Evolutionary conservation across 2,329 filamentous ascomycete genomes (phyloP).

Genomic region (Penicillium glabrum): DNA sequence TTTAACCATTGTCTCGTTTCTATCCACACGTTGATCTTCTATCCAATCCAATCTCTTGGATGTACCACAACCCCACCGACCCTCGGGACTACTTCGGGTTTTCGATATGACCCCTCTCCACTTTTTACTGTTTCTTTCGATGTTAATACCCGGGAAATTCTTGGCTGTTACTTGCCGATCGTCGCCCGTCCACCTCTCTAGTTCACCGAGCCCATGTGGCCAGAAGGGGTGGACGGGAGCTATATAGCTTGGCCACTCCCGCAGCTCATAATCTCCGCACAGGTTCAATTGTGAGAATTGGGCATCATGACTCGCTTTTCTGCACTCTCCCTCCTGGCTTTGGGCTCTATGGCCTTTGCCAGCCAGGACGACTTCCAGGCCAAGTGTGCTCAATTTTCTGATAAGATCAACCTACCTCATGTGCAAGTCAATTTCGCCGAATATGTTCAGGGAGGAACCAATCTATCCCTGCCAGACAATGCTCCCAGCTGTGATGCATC

Average conservation of each 20-base stretch:
- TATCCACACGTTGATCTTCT: not conserved
- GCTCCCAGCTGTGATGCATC: constrained; percentile 34
- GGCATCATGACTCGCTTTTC: not conserved
- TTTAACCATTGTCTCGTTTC: not conserved
- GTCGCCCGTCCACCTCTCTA: not conserved
- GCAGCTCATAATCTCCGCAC: not conserved
- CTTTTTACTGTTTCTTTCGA: not conserved
- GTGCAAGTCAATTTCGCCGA: constrained; percentile 33
- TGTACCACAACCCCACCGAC: not conserved
- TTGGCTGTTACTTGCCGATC: constrained; percentile 6
- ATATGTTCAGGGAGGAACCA: constrained; percentile 39
- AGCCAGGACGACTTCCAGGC: constrained; percentile 26
- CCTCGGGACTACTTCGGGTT: constrained; percentile 8
- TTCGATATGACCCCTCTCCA: not conserved
- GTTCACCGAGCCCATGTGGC: not conserved
- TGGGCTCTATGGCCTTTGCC: constrained; percentile 22
- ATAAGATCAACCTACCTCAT: constrained; percentile 28
- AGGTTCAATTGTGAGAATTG: not conserved
- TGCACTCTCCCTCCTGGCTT: constrained; percentile 9
- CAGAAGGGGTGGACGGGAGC: not conserved
- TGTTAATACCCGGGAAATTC: not conserved
- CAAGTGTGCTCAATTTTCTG: constrained; percentile 25
- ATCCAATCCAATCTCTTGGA: not conserved
- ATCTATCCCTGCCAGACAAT: constrained; percentile 39
- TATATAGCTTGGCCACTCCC: constrained; percentile 4